Conservation (phyloP, 2,329 filamentous ascomycete genomes). For the Aspergillus sp. region DNA sequence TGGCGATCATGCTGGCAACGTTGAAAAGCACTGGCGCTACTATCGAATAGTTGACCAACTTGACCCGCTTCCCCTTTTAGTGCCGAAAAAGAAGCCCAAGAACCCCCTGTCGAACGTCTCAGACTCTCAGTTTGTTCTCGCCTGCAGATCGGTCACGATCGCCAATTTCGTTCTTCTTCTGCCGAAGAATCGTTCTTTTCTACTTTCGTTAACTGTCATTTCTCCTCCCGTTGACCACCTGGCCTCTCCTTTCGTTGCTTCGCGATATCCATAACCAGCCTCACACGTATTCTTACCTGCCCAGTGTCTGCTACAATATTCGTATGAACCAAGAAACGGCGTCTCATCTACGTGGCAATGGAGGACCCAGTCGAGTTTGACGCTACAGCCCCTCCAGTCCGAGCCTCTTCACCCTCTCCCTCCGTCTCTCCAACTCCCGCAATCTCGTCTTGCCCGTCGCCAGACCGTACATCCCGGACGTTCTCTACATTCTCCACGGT, state of each 20-base stretch:
- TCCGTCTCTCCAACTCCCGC: slow-evolving; percentile 44
- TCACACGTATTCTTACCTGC: neutral
- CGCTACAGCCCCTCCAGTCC: slow-evolving; percentile 25
- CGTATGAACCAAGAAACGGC: slow-evolving; percentile 10
- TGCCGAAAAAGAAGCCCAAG: slow-evolving; percentile 19
- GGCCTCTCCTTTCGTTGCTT: slow-evolving; percentile 15
- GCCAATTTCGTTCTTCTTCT: slow-evolving; percentile 11
- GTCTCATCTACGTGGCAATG: slow-evolving; percentile 23
- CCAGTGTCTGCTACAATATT: neutral
- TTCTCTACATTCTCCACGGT: slow-evolving; percentile 49
- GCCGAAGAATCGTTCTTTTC: slow-evolving; percentile 17
- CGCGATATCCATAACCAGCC: slow-evolving; percentile 9
- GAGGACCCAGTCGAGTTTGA: slow-evolving; percentile 27
- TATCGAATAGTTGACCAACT: slow-evolving; percentile 19
- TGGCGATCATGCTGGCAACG: neutral
- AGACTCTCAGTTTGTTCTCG: slow-evolving; percentile 18
- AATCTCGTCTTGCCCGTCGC: slow-evolving; percentile 45
- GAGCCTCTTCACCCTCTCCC: slow-evolving; percentile 41
- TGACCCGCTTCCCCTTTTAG: slow-evolving; percentile 29
- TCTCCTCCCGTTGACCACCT: slow-evolving; percentile 17
- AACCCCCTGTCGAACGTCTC: slow-evolving; percentile 22
- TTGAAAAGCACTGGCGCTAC: slow-evolving; percentile 2
- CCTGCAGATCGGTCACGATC: slow-evolving; percentile 22
- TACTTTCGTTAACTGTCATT: slow-evolving; percentile 11
- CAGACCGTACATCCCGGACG: slow-evolving; percentile 35